These are phyloP conservation scores for Fraxinus greggii DNA, from an alignment of 305 asterid genomes.

Conservation along the genomic window DNA sequence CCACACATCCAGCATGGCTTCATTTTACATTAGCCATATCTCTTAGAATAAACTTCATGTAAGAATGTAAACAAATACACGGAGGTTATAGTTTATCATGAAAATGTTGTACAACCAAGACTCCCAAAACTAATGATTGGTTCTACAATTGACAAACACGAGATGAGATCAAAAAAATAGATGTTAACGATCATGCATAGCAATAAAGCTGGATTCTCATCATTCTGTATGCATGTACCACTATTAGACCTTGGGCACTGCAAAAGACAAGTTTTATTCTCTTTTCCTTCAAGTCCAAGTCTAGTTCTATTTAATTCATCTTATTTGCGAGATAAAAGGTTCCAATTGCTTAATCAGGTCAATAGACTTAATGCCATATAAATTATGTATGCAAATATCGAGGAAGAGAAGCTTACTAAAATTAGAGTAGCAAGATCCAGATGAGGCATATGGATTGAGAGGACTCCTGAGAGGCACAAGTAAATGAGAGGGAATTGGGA, in stretches of 20 bases:
- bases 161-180: neutral
- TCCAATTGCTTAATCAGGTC: neutral
- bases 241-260: no score
- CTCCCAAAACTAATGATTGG: neutral
- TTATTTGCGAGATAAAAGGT: neutral
- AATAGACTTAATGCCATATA: no score
- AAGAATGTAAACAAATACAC: neutral
- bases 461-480: constrained; percentile 68
- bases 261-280: no score
- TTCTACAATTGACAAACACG: neutral
- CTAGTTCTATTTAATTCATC: neutral
- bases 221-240: neutral
- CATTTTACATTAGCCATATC: neutral
- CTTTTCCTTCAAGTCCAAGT: no score
- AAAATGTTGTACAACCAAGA: neutral
- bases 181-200: neutral
- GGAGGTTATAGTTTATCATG: neutral
- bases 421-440: constrained; percentile 56
- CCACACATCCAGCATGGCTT: neutral
- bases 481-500: constrained; percentile 66
- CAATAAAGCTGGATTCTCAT: neutral
- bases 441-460: constrained; percentile 50
- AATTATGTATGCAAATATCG: neutral
- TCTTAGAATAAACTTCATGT: neutral
- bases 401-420: constrained; percentile 43